Evolutionary conservation across 1,139 yeast species (phyloP).

Genomic region (Debaryomycetaceae sp.): DNA sequence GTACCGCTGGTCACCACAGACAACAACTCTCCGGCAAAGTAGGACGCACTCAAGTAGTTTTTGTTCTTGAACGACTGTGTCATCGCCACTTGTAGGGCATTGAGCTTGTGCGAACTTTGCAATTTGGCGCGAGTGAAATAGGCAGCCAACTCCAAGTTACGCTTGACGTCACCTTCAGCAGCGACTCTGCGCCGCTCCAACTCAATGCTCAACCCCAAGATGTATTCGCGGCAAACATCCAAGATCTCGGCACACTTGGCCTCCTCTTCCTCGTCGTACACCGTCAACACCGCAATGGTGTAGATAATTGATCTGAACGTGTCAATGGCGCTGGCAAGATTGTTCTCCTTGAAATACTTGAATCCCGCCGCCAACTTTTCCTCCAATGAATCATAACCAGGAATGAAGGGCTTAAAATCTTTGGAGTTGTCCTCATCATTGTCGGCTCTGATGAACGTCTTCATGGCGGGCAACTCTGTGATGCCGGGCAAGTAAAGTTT

Average conservation of each 20-base stretch:
- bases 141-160: slow-evolving; percentile 92
- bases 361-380: slow-evolving; percentile 69
- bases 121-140: slow-evolving; percentile 85
- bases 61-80: slow-evolving; percentile 83
- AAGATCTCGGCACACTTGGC: slow-evolving; percentile 70
- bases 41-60: slow-evolving; percentile 83
- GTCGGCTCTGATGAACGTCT: slow-evolving; percentile 63
- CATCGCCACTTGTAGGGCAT: slow-evolving; percentile 95
- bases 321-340: slow-evolving; percentile 73
- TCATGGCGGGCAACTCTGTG: slow-evolving; percentile 65
- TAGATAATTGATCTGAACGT: slow-evolving; percentile 78
- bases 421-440: slow-evolving; percentile 54
- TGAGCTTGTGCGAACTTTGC: slow-evolving; percentile 76
- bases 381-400: slow-evolving; percentile 71
- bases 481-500: slow-evolving; percentile 73
- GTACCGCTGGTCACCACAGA: slow-evolving; percentile 65
- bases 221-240: slow-evolving; percentile 79
- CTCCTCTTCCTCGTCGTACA: slow-evolving; percentile 70
- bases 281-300: slow-evolving; percentile 68
- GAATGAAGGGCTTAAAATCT: slow-evolving; percentile 59
- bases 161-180: slow-evolving; percentile 57
- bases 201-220: slow-evolving; percentile 87
- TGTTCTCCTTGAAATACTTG: slow-evolving; percentile 77
- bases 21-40: slow-evolving; percentile 82
- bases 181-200: slow-evolving; percentile 79